These are phyloP conservation scores for Fraxinus platypoda DNA, from an alignment of 305 asterid species.

Conservation along the genomic window DNA sequence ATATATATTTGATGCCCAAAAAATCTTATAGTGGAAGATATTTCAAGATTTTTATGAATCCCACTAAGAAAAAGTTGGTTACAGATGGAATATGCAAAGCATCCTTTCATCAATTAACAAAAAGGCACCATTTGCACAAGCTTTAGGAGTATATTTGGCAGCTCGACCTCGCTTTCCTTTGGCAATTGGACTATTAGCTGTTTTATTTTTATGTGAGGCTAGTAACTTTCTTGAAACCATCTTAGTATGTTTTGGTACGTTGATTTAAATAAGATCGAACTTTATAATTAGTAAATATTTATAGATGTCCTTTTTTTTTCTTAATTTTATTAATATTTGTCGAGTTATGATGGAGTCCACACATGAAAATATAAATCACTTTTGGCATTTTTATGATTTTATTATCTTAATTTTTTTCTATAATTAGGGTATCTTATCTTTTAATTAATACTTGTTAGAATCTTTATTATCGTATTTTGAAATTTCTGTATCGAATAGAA, in stretches of 20 bases:
- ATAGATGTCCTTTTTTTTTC: no score
- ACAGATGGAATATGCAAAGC: slow-evolving; percentile 17
- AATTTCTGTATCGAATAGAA: no score
- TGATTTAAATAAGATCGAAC: no score
- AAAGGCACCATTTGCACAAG: not conserved
- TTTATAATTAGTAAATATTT: no score
- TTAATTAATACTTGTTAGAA: not conserved
- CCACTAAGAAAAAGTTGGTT: slow-evolving; percentile 22
- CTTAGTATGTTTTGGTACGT: not conserved
- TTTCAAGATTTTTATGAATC: not conserved
- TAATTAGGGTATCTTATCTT: not conserved
- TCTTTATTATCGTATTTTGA: no score
- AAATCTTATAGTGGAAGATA: not conserved
- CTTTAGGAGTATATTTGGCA: not conserved
- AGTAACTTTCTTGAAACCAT: not conserved
- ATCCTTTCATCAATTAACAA: not conserved
- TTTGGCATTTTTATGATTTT: not conserved
- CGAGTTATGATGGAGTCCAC: not conserved
- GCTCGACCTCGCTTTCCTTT: not conserved
- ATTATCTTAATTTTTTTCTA: no score
- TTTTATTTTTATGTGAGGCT: not conserved
- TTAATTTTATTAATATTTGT: not conserved
- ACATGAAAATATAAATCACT: not conserved
- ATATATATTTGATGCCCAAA: not conserved
- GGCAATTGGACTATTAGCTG: slow-evolving; percentile 16